Conservation (phyloP, 345 rosid species). For the Iberis pinnata region DNA sequence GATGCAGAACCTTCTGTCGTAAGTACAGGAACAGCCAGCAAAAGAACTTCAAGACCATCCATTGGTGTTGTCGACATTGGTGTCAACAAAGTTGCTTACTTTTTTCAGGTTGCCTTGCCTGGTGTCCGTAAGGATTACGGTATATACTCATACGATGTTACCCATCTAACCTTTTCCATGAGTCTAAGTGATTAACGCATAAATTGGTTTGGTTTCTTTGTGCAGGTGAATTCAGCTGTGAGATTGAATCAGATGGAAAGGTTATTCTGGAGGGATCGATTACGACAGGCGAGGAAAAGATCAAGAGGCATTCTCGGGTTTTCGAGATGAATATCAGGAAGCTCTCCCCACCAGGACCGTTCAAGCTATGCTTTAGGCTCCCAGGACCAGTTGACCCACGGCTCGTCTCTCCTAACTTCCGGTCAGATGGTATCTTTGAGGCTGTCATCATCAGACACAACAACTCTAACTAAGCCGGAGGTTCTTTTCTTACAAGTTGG, state of each 20-base stretch:
- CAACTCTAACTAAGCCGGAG: conserved; percentile 11
- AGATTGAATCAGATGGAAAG: conserved; percentile 47
- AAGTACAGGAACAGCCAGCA: conserved; percentile 41
- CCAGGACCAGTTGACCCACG: conserved; percentile 79
- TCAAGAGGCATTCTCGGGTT: conserved; percentile 37
- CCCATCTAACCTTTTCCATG: background rate
- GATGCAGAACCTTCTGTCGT: conserved; percentile 24
- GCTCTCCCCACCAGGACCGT: conserved; percentile 46
- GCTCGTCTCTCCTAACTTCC: conserved; percentile 45
- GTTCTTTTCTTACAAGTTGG: too few relatives aligned
- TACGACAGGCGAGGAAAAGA: conserved; percentile 27
- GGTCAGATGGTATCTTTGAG: conserved; percentile 64
- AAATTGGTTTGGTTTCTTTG: conserved; percentile 4
- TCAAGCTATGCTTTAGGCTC: conserved; percentile 48
- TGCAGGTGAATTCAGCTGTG: conserved; percentile 57
- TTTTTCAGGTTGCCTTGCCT: conserved; percentile 52
- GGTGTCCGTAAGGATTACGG: conserved; percentile 45
- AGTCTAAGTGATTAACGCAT: conserved; percentile 5
- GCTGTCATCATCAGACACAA: conserved; percentile 43
- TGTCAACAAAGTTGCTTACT: conserved; percentile 42
- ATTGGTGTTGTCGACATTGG: conserved; percentile 60
- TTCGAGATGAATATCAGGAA: conserved; percentile 40
- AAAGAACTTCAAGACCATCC: conserved; percentile 36
- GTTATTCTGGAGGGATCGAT: conserved; percentile 45
- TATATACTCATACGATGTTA: conserved; percentile 15